phyloP scores from a whole-genome alignment of 2,329 filamentous ascomycete genomes.

The Aciculosporium take region DNA sequence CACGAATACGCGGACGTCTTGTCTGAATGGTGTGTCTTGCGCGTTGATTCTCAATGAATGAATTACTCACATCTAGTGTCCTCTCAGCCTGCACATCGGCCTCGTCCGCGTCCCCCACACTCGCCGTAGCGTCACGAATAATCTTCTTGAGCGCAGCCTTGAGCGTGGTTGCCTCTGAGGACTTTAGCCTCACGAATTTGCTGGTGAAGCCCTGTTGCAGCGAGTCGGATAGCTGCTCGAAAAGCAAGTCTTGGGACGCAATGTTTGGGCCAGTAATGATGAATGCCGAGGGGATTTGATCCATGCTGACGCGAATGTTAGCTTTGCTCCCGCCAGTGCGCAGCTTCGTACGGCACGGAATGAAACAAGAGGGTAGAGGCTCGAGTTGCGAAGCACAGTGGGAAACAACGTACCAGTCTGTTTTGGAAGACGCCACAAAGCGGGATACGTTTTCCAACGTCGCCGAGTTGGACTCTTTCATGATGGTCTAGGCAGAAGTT shows the following conservation, averaged over 20 bases:
- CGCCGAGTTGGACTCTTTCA: slow-evolving; percentile 45
- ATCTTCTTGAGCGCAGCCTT: slow-evolving; percentile 60
- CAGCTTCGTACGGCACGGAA: not conserved
- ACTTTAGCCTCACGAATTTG: slow-evolving; percentile 52
- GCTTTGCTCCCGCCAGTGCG: not conserved
- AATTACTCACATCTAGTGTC: slow-evolving; percentile 31
- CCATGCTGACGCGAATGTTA: slow-evolving; percentile 15
- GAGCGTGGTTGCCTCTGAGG: slow-evolving; percentile 57
- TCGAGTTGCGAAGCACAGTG: too few relatives aligned
- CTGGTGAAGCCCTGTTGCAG: slow-evolving; percentile 33
- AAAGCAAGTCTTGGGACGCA: slow-evolving; percentile 60
- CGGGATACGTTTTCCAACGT: slow-evolving; percentile 43
- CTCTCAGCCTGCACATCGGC: slow-evolving; percentile 35
- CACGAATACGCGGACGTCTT: not conserved
- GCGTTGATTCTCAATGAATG: not conserved
- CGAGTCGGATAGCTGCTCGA: slow-evolving; percentile 50
- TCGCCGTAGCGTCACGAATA: slow-evolving; percentile 49
- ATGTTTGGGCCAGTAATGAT: slow-evolving; percentile 69
- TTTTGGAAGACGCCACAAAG: slow-evolving; percentile 34
- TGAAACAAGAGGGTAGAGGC: not conserved
- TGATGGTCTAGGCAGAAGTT: slow-evolving; percentile 29
- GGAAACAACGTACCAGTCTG: slow-evolving; percentile 19
- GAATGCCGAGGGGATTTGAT: slow-evolving; percentile 53
- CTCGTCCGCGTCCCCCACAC: slow-evolving; percentile 38
- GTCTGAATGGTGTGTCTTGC: not conserved